Percentiles rank a stretch among this genome's conserved stretches.
Conservation (phyloP, 2,329 filamentous ascomycete species). For the Phialemonium atrogriseum region DNA sequence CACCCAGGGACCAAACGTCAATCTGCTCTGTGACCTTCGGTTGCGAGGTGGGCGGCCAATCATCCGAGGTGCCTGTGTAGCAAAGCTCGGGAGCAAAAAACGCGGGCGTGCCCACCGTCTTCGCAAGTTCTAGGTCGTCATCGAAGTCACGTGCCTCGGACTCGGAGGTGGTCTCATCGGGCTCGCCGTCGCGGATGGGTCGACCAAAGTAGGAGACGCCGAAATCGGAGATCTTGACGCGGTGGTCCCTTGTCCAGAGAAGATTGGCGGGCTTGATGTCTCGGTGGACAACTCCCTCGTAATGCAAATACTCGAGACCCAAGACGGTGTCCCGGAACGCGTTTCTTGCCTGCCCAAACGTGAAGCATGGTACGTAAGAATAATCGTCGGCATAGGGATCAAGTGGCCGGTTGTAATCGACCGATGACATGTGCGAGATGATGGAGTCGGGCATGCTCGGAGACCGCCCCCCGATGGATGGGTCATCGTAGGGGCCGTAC, state of each 20-base stretch:
- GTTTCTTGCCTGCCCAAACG: conserved; percentile 69
- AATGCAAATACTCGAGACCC: conserved; percentile 87
- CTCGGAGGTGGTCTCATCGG: conserved; percentile 66
- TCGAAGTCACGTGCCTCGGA: conserved; percentile 82
- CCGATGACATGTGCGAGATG: conserved; percentile 60
- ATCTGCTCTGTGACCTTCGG: conserved; percentile 86
- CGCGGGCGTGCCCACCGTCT: conserved; percentile 93
- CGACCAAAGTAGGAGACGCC: conserved; percentile 95
- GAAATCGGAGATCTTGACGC: conserved; percentile 97
- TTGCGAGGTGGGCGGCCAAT: conserved; percentile 29
- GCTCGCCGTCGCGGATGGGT: conserved; percentile 74
- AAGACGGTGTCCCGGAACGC: conserved; percentile 90
- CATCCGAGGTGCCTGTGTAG: conserved; percentile 67
- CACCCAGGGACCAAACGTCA: conserved; percentile 93
- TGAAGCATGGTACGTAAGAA: conserved; percentile 89
- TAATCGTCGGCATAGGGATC: conserved; percentile 76
- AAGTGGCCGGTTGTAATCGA: conserved; percentile 52
- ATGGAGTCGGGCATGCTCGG: conserved; percentile 76
- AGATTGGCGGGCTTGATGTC: conserved; percentile 89
- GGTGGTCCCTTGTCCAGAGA: conserved; percentile 73
- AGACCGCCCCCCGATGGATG: conserved; percentile 55
- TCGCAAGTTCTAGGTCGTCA: conserved; percentile 91
- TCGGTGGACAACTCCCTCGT: conserved; percentile 74
- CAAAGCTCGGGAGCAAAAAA: conserved; percentile 97
- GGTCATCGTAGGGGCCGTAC: conserved; percentile 64